Conservation (phyloP, 169 alveolate species). For the Ichthyophthirius multifiliis region DNA sequence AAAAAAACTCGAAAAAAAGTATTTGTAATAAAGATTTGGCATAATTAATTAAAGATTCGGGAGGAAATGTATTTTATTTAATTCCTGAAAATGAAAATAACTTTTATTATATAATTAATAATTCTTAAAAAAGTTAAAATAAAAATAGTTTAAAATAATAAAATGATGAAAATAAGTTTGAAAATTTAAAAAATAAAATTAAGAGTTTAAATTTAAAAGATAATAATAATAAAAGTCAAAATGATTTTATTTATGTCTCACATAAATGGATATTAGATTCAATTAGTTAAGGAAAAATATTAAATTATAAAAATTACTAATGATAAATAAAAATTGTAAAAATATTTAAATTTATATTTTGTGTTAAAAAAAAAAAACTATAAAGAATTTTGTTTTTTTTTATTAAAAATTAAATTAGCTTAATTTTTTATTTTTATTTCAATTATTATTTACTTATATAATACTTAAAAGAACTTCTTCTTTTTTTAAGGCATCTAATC, state of each 20-base stretch:
- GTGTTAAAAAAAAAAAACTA: no score
- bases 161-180: background rate
- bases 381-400: no score
- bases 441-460: no score
- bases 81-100: background rate
- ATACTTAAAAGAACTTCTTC: no score
- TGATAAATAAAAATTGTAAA: background rate
- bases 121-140: background rate
- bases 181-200: no score
- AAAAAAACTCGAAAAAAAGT: background rate
- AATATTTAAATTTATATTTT: background rate
- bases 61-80: background rate
- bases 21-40: background rate
- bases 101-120: background rate
- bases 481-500: no score
- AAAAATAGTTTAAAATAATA: background rate
- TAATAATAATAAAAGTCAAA: no score
- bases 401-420: no score
- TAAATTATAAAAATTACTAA: background rate
- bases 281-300: background rate
- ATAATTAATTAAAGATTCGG: background rate
- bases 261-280: conserved; percentile 11
- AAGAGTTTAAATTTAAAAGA: no score
- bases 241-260: background rate
- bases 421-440: no score